Evolutionary conservation across 306 rosid species (phyloP).

Genomic region (Vigna hirtella): DNA sequence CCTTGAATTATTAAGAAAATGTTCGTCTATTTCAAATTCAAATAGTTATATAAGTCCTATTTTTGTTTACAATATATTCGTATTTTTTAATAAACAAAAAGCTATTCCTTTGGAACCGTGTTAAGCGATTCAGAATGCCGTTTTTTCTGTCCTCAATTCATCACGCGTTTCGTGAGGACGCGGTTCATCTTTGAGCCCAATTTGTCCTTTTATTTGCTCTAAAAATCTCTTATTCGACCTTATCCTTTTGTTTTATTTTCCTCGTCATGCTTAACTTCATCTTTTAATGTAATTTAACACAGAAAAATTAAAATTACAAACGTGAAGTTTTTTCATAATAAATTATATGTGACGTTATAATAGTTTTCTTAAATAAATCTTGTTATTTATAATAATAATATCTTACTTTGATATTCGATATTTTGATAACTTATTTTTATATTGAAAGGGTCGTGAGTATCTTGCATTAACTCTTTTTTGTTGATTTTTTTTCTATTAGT

Average conservation of each 20-base stretch:
- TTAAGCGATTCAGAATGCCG: conserved; percentile 38
- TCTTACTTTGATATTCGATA: neutral
- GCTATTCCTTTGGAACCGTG: neutral
- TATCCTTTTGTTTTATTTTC: neutral
- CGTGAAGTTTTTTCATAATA: neutral
- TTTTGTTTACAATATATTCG: too few relatives aligned
- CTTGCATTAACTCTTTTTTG: neutral
- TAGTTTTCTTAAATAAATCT: too few relatives aligned
- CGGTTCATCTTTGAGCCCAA: conserved; percentile 5
- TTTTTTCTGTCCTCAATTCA: conserved; percentile 24
- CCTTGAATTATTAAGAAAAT: too few relatives aligned
- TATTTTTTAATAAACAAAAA: too few relatives aligned
- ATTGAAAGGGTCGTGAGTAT: neutral
- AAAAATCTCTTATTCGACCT: conserved; percentile 1
- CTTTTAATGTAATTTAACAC: neutral
- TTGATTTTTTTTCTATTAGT: too few relatives aligned
- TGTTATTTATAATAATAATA: neutral
- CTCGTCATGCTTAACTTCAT: neutral
- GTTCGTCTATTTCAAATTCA: too few relatives aligned
- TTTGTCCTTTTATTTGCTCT: neutral
- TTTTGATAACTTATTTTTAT: neutral
- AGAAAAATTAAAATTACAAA: neutral
- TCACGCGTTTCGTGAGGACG: neutral
- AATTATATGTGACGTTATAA: too few relatives aligned
- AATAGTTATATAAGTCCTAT: too few relatives aligned